Percentiles rank a stretch among this genome's conserved stretches.
Evolutionary conservation across 1,284 basidiomycete genomes (phyloP).

Genomic region (Sutorius eximius): DNA sequence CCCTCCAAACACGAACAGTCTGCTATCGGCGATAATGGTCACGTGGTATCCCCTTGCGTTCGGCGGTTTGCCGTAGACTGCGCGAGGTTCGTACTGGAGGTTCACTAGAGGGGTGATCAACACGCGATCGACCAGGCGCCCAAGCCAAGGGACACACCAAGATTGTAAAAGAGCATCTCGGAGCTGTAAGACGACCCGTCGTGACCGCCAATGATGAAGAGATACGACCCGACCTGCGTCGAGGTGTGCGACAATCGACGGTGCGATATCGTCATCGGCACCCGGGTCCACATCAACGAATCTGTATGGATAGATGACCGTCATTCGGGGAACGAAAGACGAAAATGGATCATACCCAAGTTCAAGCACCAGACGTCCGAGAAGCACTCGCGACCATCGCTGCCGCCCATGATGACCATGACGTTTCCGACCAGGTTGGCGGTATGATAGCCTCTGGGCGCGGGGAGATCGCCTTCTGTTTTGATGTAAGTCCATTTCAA

Average conservation of each 20-base stretch:
- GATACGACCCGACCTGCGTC: slow-evolving; percentile 90
- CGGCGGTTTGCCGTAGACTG: slow-evolving; percentile 68
- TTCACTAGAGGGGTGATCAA: slow-evolving; percentile 47
- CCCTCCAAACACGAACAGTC: slow-evolving; percentile 86
- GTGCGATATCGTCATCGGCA: slow-evolving; percentile 55
- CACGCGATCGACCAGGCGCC: not conserved
- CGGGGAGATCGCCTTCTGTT: slow-evolving; percentile 53
- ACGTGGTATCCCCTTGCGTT: slow-evolving; percentile 82
- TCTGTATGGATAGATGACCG: slow-evolving; percentile 44
- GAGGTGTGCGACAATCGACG: slow-evolving; percentile 84
- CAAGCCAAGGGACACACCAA: slow-evolving; percentile 51
- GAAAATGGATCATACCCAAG: slow-evolving; percentile 56
- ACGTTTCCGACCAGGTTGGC: slow-evolving; percentile 84
- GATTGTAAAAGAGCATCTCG: slow-evolving; percentile 83
- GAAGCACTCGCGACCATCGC: slow-evolving; percentile 78
- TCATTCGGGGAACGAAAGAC: not conserved
- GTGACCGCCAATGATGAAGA: slow-evolving; percentile 89
- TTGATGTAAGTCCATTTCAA: slow-evolving; percentile 67
- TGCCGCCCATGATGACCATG: slow-evolving; percentile 82
- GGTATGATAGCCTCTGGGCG: slow-evolving; percentile 86
- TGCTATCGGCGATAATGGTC: slow-evolving; percentile 77
- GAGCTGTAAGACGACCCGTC: slow-evolving; percentile 77
- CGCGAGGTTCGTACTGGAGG: slow-evolving; percentile 62
- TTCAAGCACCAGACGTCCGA: slow-evolving; percentile 87
- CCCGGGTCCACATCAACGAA: slow-evolving; percentile 67